Evolutionary conservation across 495 filamentous ascomycete genomes (phyloP), one percentile per base, ranked within the genome.

Genomic region (Terfezia boudieri): DNA sequence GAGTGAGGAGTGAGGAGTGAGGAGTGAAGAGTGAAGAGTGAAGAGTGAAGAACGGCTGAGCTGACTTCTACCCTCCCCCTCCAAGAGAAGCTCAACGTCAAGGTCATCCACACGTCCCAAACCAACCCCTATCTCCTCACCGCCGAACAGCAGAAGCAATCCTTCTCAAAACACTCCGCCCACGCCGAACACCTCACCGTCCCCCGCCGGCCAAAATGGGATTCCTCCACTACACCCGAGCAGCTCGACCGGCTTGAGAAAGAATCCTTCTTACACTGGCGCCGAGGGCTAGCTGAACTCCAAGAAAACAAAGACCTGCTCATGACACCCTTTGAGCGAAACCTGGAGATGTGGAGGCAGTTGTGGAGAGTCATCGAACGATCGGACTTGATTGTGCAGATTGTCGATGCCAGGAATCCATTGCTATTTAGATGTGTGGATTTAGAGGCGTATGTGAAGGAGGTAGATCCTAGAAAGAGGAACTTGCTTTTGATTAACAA

Each of bases 301-400:
- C 85, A 94, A 64, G 89, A 96, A 71, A 80, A 79, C 57, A 75
- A 95, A 48, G 92, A 96, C 67, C 71, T 99, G 54, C 71, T 96
- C 53, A 92, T 99, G 87, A 99, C 92, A 2, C 92, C 92, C 0
- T 99, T 99, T 62, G 92, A 99, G 74, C 76, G 90, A 37, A 99
- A 99, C 67, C 60, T 99, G 56, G 92, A 99, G 67, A 88, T 99
- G 51, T 99, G 92, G 92, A 77, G 92, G 64, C 92, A 99, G 67
- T 64, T 99, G 60, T 99, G 92, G 92, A 77, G 92, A 69, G 92
- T 99, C 51, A 94, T 99, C 61, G 92, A 99, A 71, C 76, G 92
- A 23, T 94, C 85, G 9, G 90, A 99, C 67, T 70, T 99, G 23
- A 77, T 99, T 2, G 90, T 96, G 50, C 92, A 99, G 72, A 99